Evolutionary conservation across 75 land plant species (phyloP).

Genomic region (Ceratopteris richardii): DNA sequence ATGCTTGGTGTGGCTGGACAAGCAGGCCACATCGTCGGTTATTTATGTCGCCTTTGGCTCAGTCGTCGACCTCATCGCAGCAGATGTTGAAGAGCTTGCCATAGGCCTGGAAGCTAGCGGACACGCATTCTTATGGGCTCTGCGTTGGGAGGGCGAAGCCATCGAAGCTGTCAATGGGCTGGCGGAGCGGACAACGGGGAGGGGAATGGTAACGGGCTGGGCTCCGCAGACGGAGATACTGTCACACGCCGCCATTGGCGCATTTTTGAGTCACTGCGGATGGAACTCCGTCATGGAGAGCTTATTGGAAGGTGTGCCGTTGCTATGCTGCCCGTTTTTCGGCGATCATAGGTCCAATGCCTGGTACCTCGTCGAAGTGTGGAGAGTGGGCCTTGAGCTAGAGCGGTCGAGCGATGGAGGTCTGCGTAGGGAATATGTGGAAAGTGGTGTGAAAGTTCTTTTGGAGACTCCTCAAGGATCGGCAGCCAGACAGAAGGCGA

Average conservation of each 20-base stretch:
- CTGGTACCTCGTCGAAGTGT: too few species aligned
- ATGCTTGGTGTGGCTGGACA: conserved; percentile 12
- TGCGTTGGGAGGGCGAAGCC: too few species aligned
- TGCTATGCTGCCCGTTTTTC: conserved; percentile 2
- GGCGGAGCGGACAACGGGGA: conserved; percentile 4
- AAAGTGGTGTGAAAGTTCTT: too few species aligned
- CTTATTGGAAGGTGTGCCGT: conserved; percentile 9
- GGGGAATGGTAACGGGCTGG: conserved; percentile 12
- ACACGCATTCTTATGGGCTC: conserved; percentile 5
- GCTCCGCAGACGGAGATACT: conserved; percentile 13
- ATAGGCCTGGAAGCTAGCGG: not conserved
- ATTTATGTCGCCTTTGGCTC: conserved; percentile 9
- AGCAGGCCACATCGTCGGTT: conserved; percentile 5
- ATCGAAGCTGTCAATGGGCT: not conserved
- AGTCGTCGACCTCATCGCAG: not conserved
- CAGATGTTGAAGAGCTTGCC: not conserved
- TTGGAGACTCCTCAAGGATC: too few species aligned
- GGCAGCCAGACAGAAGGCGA: too few species aligned
- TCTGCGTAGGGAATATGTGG: too few species aligned
- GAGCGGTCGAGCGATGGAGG: too few species aligned
- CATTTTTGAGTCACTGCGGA: conserved; percentile 18
- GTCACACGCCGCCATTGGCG: conserved; percentile 10
- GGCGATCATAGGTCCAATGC: not conserved
- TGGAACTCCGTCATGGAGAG: conserved; percentile 23
- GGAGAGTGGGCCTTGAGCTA: too few species aligned